Evolutionary conservation across 2,329 filamentous ascomycete genomes (phyloP).

Genomic region (Aspergillus pseudonomiae): DNA sequence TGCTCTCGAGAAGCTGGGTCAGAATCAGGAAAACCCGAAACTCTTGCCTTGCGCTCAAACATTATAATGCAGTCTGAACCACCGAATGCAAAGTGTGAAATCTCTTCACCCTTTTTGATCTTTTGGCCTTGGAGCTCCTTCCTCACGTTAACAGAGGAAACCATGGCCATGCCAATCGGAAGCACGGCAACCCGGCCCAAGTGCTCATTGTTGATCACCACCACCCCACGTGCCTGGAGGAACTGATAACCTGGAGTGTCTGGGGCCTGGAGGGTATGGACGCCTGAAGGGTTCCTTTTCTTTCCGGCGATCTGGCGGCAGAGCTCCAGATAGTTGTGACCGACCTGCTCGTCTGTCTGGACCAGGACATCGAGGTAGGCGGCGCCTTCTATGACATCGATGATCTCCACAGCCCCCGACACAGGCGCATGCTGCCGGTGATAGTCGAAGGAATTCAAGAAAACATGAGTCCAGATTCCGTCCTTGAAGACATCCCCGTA

Average conservation of each 20-base stretch:
- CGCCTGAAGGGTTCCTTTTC: neutral
- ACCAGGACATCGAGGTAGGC: no score
- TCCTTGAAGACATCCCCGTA: constrained; percentile 38
- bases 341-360: no score
- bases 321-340: no score
- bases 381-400: constrained; percentile 29
- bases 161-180: constrained; percentile 50
- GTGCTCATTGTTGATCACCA: constrained; percentile 41
- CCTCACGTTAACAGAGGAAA: constrained; percentile 41
- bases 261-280: constrained; percentile 26
- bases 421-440: constrained; percentile 49
- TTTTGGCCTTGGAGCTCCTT: constrained; percentile 26
- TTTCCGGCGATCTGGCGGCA: constrained; percentile 17
- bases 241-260: constrained; percentile 47
- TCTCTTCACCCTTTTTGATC: constrained; percentile 46
- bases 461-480: constrained; percentile 48
- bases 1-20: no score
- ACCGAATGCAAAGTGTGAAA: constrained; percentile 49
- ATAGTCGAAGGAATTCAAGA: constrained; percentile 47
- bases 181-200: constrained; percentile 45
- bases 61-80: constrained; percentile 47
- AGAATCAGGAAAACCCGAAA: no score
- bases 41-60: constrained; percentile 32
- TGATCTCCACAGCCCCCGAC: constrained; percentile 41
- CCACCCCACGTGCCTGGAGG: constrained; percentile 41